Evolutionary conservation across 371 early-diverging fungal species (phyloP), one percentile per base, ranked within the genome.

Genomic region (Nosema muscidifuracis): DNA sequence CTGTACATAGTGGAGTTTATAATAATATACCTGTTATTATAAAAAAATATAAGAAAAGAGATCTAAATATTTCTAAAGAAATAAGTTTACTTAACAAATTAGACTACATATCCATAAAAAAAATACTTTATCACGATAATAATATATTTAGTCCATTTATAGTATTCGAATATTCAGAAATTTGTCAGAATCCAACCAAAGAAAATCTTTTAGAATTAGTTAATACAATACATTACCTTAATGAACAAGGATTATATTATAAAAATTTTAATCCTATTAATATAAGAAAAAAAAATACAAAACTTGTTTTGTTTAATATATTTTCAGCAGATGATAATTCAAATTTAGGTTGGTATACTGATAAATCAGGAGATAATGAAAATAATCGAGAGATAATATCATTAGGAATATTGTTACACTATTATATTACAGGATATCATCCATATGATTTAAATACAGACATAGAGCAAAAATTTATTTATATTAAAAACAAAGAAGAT

Each of bases 391-490:
- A 47, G 31, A 16, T 71, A 2, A 30, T 57, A 15, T 20, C 22
- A 10, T 13, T 62, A 28, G 71, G 62, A 43, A 36, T 61, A 36
- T 13, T 71, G 3, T 36, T 71, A 30, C 43, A 71, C 42, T 51
- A 53, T 38, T 50, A 51, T 24, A 30, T 53, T n/a, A 30, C 28
- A 22, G 47, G 43, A 4, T 24, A 62, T 26, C 61, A 71, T 62
- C 63, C 62, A 12, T 71, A 44, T 33, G 67, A 67, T 28, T 28
- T 40, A 18, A 30, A 40, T 33, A 20, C 1, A 7, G 62, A 61
- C 10, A 18, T 9, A 34, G 2, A 33, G 2, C 3, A 38, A 24
- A 30, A 36, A 26, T 40, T 61, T 26, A 9, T 26, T 36, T 20
- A 61, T 24, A 36, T 2, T 22, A 22, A 16, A 7, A 36, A 40